Evolutionary conservation across 495 filamentous ascomycete genomes (phyloP), one percentile per base, ranked within the genome.

Genomic region (Penicilliopsis zonata): DNA sequence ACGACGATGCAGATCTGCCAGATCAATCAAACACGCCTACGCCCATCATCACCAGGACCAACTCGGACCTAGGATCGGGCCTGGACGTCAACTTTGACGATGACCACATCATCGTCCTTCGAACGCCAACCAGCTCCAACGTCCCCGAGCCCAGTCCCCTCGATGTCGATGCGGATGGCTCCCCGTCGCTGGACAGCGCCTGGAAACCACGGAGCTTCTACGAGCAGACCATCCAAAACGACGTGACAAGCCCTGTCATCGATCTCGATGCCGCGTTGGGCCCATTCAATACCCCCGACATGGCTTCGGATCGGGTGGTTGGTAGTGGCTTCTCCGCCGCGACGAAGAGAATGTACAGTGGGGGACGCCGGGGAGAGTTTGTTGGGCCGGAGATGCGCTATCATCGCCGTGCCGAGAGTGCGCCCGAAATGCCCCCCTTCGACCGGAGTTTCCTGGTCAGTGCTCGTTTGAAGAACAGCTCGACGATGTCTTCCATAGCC

Each of bases 241-340:
- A 83, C 33, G 41, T 61, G 2, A 63, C 76, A 29, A 86, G 76
- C 43, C 82, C 80, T 4, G 73, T 94, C 37, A 88, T 98, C 33
- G 90, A 98, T 58, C 63, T 98, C 24, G 90, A 98, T 64, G 90
- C 87, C 21, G 90, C 88, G n/a, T 63, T 98, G 8, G 84, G 84
- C 2, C 86, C 90, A 0, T 93, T 93, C 57, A 86, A 90, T 46
- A 88, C 83, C 1, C 84, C 85, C 3, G 59, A 70, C 37, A 67
- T 65, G 41, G 41, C 49, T 2, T 44, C 47, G 9, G 35, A 40
- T 5, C 60, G 54, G 31, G 70, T 70, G 40, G 51, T 66, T 10
- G 69, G 61, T 25, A 73, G 67, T 30, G 74, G 69, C 16, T 76
- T 59, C 43, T 58, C 70, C 9, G 57, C 68, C 12, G 69, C 72